A percentile compares a stretch with the other conserved stretches of the same genome.
Evolutionary conservation across 208 protist genomes (phyloP).

Genomic region (Leishmania mexicana): DNA sequence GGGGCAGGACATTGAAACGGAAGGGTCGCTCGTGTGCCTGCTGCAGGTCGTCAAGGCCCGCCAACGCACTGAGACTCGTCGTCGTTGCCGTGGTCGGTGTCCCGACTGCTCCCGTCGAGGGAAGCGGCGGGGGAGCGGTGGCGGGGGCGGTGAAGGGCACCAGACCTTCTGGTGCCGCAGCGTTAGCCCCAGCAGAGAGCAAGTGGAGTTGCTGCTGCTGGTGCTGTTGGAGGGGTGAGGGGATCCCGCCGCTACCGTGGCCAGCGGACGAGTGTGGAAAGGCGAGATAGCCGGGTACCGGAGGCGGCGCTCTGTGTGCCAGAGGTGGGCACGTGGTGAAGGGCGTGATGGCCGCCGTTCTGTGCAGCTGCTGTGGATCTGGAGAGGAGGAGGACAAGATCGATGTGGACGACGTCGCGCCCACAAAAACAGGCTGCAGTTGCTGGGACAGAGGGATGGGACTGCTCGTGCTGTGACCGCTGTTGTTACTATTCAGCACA

Average conservation of each 20-base stretch:
- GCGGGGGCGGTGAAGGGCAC: not conserved
- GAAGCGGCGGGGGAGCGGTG: constrained; percentile 7
- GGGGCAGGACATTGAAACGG: constrained; percentile 32
- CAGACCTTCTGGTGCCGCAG: constrained; percentile 7
- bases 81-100: not conserved
- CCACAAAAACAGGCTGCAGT: not conserved
- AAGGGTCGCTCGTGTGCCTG: constrained; percentile 28
- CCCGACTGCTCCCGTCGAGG: not conserved
- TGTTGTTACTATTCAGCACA: constrained; percentile 10
- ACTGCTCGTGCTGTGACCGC: not conserved
- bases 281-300: constrained; percentile 6
- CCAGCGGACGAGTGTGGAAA: constrained; percentile 8
- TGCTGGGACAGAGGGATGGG: not conserved
- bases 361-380: constrained; percentile 14
- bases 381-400: not conserved
- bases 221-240: constrained; percentile 9
- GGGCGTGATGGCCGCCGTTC: constrained; percentile 1
- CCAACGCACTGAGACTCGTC: not conserved
- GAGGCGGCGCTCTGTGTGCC: not conserved
- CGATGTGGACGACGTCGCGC: not conserved
- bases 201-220: constrained; percentile 17
- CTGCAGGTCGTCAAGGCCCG: constrained; percentile 19
- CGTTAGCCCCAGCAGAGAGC: constrained; percentile 8
- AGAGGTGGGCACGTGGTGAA: constrained; percentile 10
- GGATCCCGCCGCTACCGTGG: not conserved